Base-by-base conservation (phyloP, 164 flowering plant genomes). In the Paratinospora sagittata region DNA sequence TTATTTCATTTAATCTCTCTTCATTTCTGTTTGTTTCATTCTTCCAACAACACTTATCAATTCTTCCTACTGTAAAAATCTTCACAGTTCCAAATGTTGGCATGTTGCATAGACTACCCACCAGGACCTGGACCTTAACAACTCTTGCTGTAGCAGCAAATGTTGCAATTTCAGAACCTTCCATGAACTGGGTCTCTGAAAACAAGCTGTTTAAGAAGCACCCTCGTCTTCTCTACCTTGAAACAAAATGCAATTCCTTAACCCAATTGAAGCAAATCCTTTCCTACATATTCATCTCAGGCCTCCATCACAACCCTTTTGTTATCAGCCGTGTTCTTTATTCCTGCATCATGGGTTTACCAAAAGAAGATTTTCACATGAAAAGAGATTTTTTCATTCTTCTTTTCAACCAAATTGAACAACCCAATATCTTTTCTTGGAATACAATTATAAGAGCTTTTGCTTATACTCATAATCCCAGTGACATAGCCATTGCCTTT, bases 391-490 rank as follows among this genome's bases (percentile, higher is more conserved):
- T 33, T 64, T 75, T 65, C 27, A 36, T 45, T 76, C 63, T 49
- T 24, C 24, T 76, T 24, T 76, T 76, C 39, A 61, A 34, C 41
- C 67, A 61, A 36, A 72, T 72, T 23, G 58, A 39, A 0, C 34
- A 47, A 17, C 78, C 78, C 72, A 76, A 72, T 65, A 19, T 63
- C 26, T 76, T 76, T 6, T 43, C 78, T 68, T 76, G 78, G 78
- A 76, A 76, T 23, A 71, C 75, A 19, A 49, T 72, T 72, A 72
- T 76, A 61, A 71, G 75, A 70, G 73, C 57, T 70, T 76, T 71
- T n/a, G 71, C 78, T 16, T 27, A 5, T 9, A 67, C 47, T 3
- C 49, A 62, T 71, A 63, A 61, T 61, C 24, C 58, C 26, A 37
- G 7, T 45, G 43, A 71, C 27, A 8, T 66, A 3, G 63, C 39